A percentile compares a stretch with the other conserved stretches of the same genome.
Conservation (phyloP, 73 alveolate genomes). For the Symbiodinium natans region DNA sequence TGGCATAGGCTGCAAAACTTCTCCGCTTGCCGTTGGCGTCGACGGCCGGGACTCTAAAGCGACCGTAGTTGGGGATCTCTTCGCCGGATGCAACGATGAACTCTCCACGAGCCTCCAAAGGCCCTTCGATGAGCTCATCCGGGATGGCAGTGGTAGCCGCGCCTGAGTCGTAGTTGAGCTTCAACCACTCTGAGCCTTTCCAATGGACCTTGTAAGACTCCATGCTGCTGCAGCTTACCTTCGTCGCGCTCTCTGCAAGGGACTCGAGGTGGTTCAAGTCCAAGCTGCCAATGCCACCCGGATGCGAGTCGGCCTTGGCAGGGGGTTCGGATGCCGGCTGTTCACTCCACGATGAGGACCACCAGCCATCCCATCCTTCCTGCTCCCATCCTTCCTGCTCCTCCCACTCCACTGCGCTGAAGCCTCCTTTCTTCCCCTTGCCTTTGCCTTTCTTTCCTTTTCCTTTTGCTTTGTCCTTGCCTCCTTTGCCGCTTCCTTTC, state of each 20-base stretch:
- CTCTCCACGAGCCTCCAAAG: background rate
- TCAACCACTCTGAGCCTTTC: background rate
- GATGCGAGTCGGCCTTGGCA: background rate
- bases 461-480: background rate
- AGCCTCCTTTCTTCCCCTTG: background rate
- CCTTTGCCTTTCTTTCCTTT: background rate
- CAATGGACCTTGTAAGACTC: background rate
- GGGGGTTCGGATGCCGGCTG: background rate
- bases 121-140: conserved; percentile 6
- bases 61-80: background rate
- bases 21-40: conserved; percentile 21
- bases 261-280: conserved; percentile 1
- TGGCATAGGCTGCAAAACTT: background rate
- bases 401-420: background rate
- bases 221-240: background rate
- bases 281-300: background rate
- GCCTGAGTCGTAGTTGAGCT: conserved; percentile 12
- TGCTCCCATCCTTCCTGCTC: background rate
- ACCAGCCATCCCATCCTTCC: background rate
- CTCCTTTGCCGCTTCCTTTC: conserved; percentile 1
- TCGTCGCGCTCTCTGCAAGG: background rate
- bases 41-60: background rate
- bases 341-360: background rate
- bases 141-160: background rate
- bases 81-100: conserved; percentile 22